Base-by-base conservation (phyloP, 2,329 filamentous ascomycete genomes). In the Exophiala mesophila region DNA sequence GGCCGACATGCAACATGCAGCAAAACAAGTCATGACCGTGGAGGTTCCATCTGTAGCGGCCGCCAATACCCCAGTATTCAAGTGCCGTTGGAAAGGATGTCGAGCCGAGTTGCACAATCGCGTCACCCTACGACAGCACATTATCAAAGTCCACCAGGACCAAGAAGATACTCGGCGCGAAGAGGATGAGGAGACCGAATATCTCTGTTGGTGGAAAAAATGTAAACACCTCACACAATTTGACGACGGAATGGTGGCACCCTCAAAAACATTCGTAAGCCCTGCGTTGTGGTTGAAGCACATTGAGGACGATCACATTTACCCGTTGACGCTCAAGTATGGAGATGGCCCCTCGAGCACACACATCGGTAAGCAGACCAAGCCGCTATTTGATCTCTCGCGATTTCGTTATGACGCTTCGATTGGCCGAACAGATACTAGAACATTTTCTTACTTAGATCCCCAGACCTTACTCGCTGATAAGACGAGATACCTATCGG, bases 91-190 rank as follows among this genome's bases (percentile, higher is more conserved):
- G 80, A 60, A 69, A 38, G 59, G 63, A 2, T 84, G 80, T 56
- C 59, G 61, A 3, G 71, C 74, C 0, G 69, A 80, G 49, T 62
- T 83, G 4, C 80, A 83, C 59, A 83, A 82, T 51, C 59, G 82
- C 10, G 70, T 73, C 6, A 76, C 73, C 0, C 62, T 83, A 4
- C 71, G 72, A 47, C 76, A 74, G 44, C 80, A 84, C 57, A 60
- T 80, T 4, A 57, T 67, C 38, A 81, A 78, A 53, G 59, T 74
- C 3, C 80, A 83, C 44, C 52, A 63, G 2, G 58, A 62, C 2
- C 16, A 31, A 37, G 48, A 55, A 12, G 23, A 78, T 52, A 59
- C 74, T 3, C 80, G 83, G 43, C 52, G 63, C 2, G 18, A 31
- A 37, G 48, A 55, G 12, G 41, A 49, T 9, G 45, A 41, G 4